phyloP scores from a whole-genome alignment of 2,329 filamentous ascomycete genomes.

The Colletotrichum incanum region DNA sequence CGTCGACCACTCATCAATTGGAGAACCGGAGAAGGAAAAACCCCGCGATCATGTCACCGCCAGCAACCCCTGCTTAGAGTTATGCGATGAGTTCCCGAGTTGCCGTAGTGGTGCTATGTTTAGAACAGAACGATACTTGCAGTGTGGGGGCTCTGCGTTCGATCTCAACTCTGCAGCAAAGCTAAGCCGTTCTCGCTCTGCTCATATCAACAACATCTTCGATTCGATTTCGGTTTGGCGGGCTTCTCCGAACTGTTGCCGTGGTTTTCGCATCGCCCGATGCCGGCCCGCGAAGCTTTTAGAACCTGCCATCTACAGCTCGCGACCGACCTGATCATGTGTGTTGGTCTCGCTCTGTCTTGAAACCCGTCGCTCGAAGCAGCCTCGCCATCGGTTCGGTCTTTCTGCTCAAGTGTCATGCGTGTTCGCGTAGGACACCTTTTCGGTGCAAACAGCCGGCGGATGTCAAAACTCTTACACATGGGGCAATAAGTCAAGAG shows the following conservation, averaged over 20 bases:
- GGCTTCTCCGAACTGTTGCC: background rate
- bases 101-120: slow-evolving; percentile 27
- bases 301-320: background rate
- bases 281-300: background rate
- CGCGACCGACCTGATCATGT: background rate
- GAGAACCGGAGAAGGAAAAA: slow-evolving; percentile 2
- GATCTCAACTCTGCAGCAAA: slow-evolving; percentile 13
- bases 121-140: slow-evolving; percentile 26
- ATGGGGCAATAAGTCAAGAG: background rate
- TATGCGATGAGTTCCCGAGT: slow-evolving; percentile 10
- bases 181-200: slow-evolving; percentile 1
- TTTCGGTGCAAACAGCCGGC: background rate
- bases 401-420: background rate
- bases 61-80: slow-evolving; percentile 14
- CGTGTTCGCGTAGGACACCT: background rate
- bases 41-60: slow-evolving; percentile 21
- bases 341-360: background rate
- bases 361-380: background rate
- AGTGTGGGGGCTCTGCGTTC: slow-evolving; percentile 10
- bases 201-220: background rate
- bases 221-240: background rate
- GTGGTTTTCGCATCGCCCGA: background rate
- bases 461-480: background rate
- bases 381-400: background rate
- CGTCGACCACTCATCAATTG: slow-evolving; percentile 16